Conservation (phyloP, 2,329 filamentous ascomycete genomes). For the Ophiobolus disseminans region DNA sequence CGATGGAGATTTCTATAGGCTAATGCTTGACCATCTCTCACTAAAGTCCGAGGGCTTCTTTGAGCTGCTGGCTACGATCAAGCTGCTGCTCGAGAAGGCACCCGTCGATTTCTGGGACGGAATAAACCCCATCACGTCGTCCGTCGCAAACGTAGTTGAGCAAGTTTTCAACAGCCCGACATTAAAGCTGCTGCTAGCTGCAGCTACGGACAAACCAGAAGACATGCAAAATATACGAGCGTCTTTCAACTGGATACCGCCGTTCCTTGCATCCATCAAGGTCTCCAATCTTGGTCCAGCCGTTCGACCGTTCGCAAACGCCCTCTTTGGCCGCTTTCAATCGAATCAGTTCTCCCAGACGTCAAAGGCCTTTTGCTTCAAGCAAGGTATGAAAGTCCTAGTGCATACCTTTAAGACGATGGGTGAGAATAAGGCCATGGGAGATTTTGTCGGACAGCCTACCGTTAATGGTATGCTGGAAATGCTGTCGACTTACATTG, state of each 20-base stretch:
- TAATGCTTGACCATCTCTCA: constrained; percentile 70
- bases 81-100: constrained; percentile 74
- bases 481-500: constrained; percentile 66
- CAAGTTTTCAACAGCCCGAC: constrained; percentile 77
- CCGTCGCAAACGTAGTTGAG: constrained; percentile 81
- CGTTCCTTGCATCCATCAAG: constrained; percentile 79
- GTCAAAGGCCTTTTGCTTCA: constrained; percentile 67
- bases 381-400: constrained; percentile 60
- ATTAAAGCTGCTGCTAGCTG: constrained; percentile 67
- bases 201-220: constrained; percentile 54
- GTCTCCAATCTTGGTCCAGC: constrained; percentile 78
- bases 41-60: constrained; percentile 63
- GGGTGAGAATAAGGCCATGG: constrained; percentile 17
- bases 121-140: constrained; percentile 80
- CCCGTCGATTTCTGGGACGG: constrained; percentile 87
- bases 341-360: constrained; percentile 62
- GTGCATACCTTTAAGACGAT: constrained; percentile 44
- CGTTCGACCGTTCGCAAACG: constrained; percentile 77
- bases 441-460: constrained; percentile 48
- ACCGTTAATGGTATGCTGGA: constrained; percentile 66
- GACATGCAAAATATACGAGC: constrained; percentile 65
- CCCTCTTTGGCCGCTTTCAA: constrained; percentile 73
- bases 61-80: constrained; percentile 73
- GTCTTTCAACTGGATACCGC: constrained; percentile 78
- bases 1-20: constrained; percentile 70